Conservation (phyloP, 2,329 filamentous ascomycete species). For the Pestalotiopsis sp. region DNA sequence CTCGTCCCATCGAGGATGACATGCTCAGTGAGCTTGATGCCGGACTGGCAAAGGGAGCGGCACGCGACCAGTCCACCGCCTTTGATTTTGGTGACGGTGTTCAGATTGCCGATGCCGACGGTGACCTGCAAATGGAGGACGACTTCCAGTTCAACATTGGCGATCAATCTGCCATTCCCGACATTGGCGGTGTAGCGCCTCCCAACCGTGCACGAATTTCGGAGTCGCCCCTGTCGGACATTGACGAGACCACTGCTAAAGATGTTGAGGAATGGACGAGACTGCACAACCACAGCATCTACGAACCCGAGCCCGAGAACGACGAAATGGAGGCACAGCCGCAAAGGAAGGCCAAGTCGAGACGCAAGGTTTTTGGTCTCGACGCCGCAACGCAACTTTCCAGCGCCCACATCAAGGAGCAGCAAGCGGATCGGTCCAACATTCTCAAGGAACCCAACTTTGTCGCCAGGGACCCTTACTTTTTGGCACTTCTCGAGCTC, state of each 20-base stretch:
- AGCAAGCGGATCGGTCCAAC: conserved; percentile 82
- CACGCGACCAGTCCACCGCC: conserved; percentile 57
- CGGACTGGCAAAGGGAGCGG: conserved; percentile 57
- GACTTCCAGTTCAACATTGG: conserved; percentile 68
- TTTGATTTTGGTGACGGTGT: conserved; percentile 58
- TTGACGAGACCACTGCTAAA: conserved; percentile 64
- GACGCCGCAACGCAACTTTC: conserved; percentile 81
- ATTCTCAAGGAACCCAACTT: conserved; percentile 84
- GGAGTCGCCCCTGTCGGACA: conserved; percentile 71
- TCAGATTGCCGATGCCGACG: conserved; percentile 65
- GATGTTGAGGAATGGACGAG: conserved; percentile 63
- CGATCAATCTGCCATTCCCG: conserved; percentile 60
- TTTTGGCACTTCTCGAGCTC: conserved; percentile 87
- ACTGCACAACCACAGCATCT: conserved; percentile 59
- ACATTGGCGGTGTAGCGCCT: conserved; percentile 46
- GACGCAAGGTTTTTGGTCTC: conserved; percentile 79
- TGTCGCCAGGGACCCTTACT: conserved; percentile 82
- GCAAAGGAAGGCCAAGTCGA: conserved; percentile 73
- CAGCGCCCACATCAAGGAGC: conserved; percentile 77
- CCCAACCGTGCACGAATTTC: conserved; percentile 64
- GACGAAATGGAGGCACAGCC: conserved; percentile 67
- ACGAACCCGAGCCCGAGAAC: conserved; percentile 61
- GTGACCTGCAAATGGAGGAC: conserved; percentile 63
- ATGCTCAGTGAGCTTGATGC: conserved; percentile 68
- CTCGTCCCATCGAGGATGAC: conserved; percentile 69